Evolutionary conservation across 192 early-diverging fungal species (phyloP).

Genomic region (Helicostylum pulchrum): DNA sequence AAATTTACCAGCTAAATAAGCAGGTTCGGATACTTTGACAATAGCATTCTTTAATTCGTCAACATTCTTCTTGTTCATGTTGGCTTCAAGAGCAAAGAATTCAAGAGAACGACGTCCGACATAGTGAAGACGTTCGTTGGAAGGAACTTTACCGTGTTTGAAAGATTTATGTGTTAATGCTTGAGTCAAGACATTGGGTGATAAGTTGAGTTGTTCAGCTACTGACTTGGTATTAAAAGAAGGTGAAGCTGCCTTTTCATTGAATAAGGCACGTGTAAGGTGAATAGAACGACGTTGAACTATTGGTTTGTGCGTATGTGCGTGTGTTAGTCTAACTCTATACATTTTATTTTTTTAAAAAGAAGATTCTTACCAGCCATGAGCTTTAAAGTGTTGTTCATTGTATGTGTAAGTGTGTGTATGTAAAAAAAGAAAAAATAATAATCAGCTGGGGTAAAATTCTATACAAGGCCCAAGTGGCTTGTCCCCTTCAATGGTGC

Average conservation of each 20-base stretch:
- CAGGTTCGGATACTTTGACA: background rate
- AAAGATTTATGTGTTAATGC: slow-evolving; percentile 51
- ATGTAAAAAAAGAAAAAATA: slow-evolving; percentile 8
- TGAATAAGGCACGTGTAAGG: slow-evolving; percentile 2
- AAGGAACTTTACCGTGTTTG: slow-evolving; percentile 41
- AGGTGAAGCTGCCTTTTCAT: background rate
- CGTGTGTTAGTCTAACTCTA: no score
- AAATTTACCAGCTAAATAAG: slow-evolving; percentile 7
- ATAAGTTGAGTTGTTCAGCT: slow-evolving; percentile 24
- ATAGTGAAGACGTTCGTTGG: slow-evolving; percentile 40
- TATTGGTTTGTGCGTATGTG: background rate
- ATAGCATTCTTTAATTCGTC: background rate
- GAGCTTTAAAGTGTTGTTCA: background rate
- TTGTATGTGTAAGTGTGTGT: background rate
- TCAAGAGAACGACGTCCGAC: slow-evolving; percentile 21
- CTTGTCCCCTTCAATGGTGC: no score
- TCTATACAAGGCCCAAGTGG: no score
- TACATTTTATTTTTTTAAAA: slow-evolving; percentile 1
- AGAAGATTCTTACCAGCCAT: background rate
- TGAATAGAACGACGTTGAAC: slow-evolving; percentile 13
- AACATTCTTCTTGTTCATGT: background rate
- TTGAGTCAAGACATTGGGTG: slow-evolving; percentile 41
- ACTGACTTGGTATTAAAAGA: slow-evolving; percentile 12
- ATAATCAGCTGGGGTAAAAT: background rate
- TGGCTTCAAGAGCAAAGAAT: slow-evolving; percentile 11